Conservation (phyloP, 2,329 filamentous ascomycete species). For the Penicillium concentricum region DNA sequence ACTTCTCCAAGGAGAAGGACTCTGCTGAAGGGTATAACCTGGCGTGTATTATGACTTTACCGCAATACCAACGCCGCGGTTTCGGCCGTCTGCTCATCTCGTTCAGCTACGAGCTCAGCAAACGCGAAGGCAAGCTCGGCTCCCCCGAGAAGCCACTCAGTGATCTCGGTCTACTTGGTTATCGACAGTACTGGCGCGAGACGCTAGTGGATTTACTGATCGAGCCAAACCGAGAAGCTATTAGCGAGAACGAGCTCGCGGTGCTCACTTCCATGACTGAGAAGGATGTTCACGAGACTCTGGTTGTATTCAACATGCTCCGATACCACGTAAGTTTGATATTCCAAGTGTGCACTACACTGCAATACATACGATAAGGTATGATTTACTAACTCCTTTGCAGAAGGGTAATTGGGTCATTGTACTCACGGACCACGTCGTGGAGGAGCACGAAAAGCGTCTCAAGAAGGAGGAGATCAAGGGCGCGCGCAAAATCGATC, state of each 20-base stretch:
- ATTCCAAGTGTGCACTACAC: not conserved
- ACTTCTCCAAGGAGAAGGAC: slow-evolving; percentile 98
- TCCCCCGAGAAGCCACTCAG: slow-evolving; percentile 96
- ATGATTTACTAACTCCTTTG: slow-evolving; percentile 16
- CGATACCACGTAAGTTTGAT: slow-evolving; percentile 67
- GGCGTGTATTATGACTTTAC: slow-evolving; percentile 93
- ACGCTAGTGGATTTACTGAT: slow-evolving; percentile 86
- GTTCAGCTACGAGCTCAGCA: slow-evolving; percentile 95
- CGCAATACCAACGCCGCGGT: slow-evolving; percentile 93
- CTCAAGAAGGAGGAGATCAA: slow-evolving; percentile 79
- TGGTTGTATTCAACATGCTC: slow-evolving; percentile 93
- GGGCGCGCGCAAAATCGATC: slow-evolving; percentile 70
- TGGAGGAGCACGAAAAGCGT: slow-evolving; percentile 67
- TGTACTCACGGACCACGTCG: slow-evolving; percentile 79
- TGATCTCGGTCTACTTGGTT: slow-evolving; percentile 87
- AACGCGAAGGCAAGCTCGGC: slow-evolving; percentile 90
- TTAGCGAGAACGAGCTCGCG: slow-evolving; percentile 84
- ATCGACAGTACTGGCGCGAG: slow-evolving; percentile 97
- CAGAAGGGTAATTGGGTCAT: slow-evolving; percentile 92
- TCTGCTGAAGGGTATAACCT: slow-evolving; percentile 96
- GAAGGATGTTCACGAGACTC: slow-evolving; percentile 89
- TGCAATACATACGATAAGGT: not conserved
- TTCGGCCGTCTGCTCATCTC: slow-evolving; percentile 92
- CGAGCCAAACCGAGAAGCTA: slow-evolving; percentile 61
- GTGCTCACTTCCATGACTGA: slow-evolving; percentile 88